These are phyloP conservation scores for Mycena haematopus DNA, from an alignment of 768 basidiomycete genomes.

Conservation along the genomic window DNA sequence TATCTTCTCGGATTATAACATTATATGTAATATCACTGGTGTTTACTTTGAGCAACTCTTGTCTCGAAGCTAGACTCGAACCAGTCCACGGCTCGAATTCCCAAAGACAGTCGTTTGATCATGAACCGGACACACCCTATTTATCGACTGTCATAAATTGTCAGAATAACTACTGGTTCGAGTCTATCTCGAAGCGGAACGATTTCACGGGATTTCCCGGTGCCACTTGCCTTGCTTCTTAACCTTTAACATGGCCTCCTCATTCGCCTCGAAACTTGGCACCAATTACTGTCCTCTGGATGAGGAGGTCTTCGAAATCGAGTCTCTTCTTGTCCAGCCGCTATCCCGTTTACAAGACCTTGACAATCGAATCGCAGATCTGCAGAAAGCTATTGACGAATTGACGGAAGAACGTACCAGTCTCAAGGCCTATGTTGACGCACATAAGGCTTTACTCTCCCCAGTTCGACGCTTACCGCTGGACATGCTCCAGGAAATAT, in stretches of 20 bases:
- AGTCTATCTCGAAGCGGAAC: no score
- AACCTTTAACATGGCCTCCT: slow-evolving; percentile 3
- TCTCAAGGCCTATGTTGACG: slow-evolving; percentile 16
- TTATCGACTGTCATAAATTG: no score
- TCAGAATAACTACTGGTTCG: no score
- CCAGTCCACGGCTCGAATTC: no score
- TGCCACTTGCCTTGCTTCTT: no score
- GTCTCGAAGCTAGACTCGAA: no score
- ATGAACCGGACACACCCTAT: no score
- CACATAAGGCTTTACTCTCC: slow-evolving; percentile 33
- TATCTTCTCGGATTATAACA: no score
- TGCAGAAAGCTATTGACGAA: slow-evolving; percentile 5
- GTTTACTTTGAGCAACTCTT: no score
- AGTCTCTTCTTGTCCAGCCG: slow-evolving; percentile 3
- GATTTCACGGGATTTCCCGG: no score
- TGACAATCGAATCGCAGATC: slow-evolving; percentile 5
- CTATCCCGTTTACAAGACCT: neutral
- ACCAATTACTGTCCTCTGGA: slow-evolving; percentile 16
- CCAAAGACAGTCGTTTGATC: no score
- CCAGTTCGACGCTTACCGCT: slow-evolving; percentile 34
- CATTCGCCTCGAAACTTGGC: slow-evolving; percentile 15
- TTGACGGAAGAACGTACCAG: slow-evolving; percentile 2
- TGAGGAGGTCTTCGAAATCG: slow-evolving; percentile 9
- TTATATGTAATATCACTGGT: no score
- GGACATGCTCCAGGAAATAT: slow-evolving; percentile 36